phyloP scores from a whole-genome alignment of 306 rosid genomes.

The Begonia fuchsioides region DNA sequence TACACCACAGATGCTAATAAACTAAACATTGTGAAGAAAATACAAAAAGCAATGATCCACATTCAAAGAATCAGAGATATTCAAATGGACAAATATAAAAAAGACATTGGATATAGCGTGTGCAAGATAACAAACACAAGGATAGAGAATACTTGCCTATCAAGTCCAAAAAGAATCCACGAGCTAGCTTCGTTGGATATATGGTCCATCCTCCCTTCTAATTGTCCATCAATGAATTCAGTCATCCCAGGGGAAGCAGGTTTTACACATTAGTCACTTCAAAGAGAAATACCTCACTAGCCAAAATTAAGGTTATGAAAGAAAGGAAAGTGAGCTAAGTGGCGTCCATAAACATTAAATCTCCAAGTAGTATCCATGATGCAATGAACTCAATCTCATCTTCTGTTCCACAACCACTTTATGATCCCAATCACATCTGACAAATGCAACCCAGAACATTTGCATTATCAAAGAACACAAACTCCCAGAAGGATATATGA shows the following conservation, averaged over 20 bases:
- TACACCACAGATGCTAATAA: not conserved
- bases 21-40: not conserved
- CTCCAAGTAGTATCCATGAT: conserved; percentile 6
- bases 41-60: not conserved
- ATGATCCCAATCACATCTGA: no score
- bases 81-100: conserved; percentile 17
- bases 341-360: conserved; percentile 9
- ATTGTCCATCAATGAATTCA: conserved; percentile 11
- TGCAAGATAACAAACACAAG: conserved; percentile 5
- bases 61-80: conserved; percentile 22
- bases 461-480: no score
- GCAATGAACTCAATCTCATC: no score
- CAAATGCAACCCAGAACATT: no score
- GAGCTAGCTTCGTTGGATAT: conserved; percentile 17
- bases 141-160: conserved; percentile 61
- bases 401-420: no score
- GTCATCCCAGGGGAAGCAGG: no score
- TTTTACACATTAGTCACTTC: no score
- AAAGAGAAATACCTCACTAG: conserved; percentile 8
- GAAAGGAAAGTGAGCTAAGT: conserved; percentile 6
- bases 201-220: conserved; percentile 23
- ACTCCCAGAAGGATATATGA: no score
- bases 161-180: conserved; percentile 27
- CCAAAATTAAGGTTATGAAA: conserved; percentile 14
- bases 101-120: no score